These are phyloP conservation scores for Planoprotostelium fungivorum DNA, from an alignment of 78 protist genomes.

Conservation along the genomic window DNA sequence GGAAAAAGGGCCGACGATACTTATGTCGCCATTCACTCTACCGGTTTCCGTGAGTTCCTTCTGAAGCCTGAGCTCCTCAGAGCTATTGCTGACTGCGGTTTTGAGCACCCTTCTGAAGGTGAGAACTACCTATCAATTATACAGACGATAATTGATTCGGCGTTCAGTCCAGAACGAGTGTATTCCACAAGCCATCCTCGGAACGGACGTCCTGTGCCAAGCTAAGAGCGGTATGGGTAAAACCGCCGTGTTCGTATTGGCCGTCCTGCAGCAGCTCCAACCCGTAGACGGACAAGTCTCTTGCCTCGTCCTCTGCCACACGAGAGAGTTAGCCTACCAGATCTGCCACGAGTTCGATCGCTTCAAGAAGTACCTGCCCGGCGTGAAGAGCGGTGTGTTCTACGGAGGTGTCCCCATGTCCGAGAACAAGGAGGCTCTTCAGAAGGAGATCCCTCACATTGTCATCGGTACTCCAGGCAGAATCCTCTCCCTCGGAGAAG, in stretches of 20 bases:
- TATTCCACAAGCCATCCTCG: constrained; percentile 96
- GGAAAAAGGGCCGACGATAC: constrained; percentile 24
- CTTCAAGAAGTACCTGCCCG: constrained; percentile 83
- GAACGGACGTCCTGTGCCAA: constrained; percentile 94
- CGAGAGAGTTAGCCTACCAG: constrained; percentile 98
- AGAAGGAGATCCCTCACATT: constrained; percentile 82
- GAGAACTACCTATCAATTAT: not conserved
- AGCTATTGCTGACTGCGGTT: constrained; percentile 95
- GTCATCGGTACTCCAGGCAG: constrained; percentile 99
- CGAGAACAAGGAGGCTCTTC: constrained; percentile 47
- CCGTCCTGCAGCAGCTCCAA: constrained; percentile 87
- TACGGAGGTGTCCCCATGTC: constrained; percentile 91
- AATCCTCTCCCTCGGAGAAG: constrained; percentile 37
- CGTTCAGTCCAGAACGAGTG: constrained; percentile 91
- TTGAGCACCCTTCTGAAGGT: constrained; percentile 97
- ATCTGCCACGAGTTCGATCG: constrained; percentile 93
- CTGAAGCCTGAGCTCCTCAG: constrained; percentile 92
- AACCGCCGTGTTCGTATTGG: constrained; percentile 99
- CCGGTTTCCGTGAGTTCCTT: constrained; percentile 94
- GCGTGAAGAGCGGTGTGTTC: constrained; percentile 76
- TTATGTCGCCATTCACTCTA: constrained; percentile 71
- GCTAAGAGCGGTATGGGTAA: constrained; percentile 99
- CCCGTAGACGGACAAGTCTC: constrained; percentile 31
- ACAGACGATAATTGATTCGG: not conserved
- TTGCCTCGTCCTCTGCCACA: constrained; percentile 89